Evolutionary conservation across 2,329 filamentous ascomycete species (phyloP), one percentile per base, ranked within the genome.

Genomic region (Apiospora phragmitis): DNA sequence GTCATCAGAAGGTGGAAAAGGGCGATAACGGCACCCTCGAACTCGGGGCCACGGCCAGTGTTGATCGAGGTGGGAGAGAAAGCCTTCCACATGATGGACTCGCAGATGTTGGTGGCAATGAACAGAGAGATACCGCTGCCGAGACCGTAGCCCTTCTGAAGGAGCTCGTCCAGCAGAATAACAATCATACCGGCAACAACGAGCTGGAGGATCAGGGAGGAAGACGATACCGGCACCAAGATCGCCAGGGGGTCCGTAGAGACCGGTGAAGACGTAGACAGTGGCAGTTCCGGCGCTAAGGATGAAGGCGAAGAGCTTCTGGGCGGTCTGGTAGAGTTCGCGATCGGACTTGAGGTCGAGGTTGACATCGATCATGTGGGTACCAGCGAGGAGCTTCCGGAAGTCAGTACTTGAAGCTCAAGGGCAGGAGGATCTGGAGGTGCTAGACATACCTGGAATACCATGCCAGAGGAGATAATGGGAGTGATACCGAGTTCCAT

Each of bases 41-140:
- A 99, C 86, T 99, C 96, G 79, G 97, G 97, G 72, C 96, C 96
- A 89, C 96, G 94, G 77, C 96, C 96, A 76, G 97, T 99, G 90
- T 99, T 99, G 87, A 98, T 97, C 81, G 96, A 98, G 72, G 95
- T 98, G 70, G 97, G 97, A 69, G 95, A 98, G 89, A 99, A 98
- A 68, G 97, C 96, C 90, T 98, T 98, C 96, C 96, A 99, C 87
- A 99, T 93, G 84, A 99, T 99, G 71, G 95, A 98, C 89, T 99
- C 96, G 93, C 96, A 99, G 81, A 99, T 98, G 90, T 98, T 98
- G 87, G 96, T 99, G 76, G 96, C 96, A 82, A 99, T 99, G 90
- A 99, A 99, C 75, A 99, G 93, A 66, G 95, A 98, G 83, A 99
- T 99, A 86, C 96, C 96, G 81, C 94, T 97, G 85, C 96, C 96